These are phyloP conservation scores for Tephrocybe sp. DNA, from an alignment of 768 basidiomycete genomes.

Conservation along the genomic window DNA sequence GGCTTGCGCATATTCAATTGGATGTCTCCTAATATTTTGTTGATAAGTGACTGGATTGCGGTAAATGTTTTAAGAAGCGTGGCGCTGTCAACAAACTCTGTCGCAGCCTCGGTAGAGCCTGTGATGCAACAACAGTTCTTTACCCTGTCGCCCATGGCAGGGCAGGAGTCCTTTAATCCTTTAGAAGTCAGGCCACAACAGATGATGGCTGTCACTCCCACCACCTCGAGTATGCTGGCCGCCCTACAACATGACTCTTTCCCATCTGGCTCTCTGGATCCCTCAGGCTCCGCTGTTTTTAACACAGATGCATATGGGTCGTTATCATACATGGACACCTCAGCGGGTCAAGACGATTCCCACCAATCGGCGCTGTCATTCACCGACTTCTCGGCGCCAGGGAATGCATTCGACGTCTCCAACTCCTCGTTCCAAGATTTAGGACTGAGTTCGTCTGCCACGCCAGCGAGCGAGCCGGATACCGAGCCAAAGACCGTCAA, in stretches of 20 bases:
- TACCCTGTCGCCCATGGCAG: constrained; percentile 85
- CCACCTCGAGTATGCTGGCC: constrained; percentile 89
- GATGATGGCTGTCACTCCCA: constrained; percentile 81
- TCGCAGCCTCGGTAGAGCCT: constrained; percentile 89
- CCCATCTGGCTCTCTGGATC: constrained; percentile 64
- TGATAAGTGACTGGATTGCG: constrained; percentile 91
- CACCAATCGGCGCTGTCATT: constrained; percentile 70
- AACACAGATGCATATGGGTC: constrained; percentile 68
- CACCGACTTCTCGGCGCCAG: constrained; percentile 63
- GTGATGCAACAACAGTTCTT: constrained; percentile 91
- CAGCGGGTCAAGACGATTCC: constrained; percentile 63
- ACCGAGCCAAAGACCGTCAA: constrained; percentile 66
- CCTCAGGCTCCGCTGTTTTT: constrained; percentile 59
- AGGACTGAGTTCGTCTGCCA: constrained; percentile 51
- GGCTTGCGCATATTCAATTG: background rate
- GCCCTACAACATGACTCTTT: constrained; percentile 80
- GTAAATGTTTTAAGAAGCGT: constrained; percentile 86
- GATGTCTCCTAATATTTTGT: too few relatives aligned
- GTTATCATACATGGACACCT: constrained; percentile 76
- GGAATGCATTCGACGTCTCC: constrained; percentile 68
- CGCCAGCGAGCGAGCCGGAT: constrained; percentile 59
- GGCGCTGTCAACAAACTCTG: constrained; percentile 87
- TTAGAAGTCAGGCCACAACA: constrained; percentile 60
- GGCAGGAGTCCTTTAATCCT: constrained; percentile 74
- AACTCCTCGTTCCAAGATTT: constrained; percentile 70